Evolutionary conservation across 2,329 filamentous ascomycete species (phyloP), one percentile per base, ranked within the genome.

Genomic region (Cylindrodendrum hubeiense): DNA sequence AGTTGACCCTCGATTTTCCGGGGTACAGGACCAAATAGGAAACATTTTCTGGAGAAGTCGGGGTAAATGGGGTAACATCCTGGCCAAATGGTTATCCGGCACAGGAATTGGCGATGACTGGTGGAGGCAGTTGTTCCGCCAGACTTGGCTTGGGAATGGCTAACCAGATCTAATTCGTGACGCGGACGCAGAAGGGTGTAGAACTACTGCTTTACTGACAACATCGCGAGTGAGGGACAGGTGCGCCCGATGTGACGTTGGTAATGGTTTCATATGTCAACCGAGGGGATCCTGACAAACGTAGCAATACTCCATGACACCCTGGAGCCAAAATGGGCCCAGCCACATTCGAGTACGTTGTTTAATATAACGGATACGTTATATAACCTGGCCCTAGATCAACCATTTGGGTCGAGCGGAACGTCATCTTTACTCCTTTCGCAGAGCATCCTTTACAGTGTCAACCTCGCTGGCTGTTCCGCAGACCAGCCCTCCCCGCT

Each of bases 401-500:
- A n/a, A n/a, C n/a, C n/a, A n/a, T n/a, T n/a, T n/a, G n/a, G n/a
- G n/a, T 12, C 9, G 28, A 8, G 8, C 9, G 12, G 28, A 21
- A 22, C 9, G 19, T 44, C 34, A 49, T 28, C 17, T 37, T 63
- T 12, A 52, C 41, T 47, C 15, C 34, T 12, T 43, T 34, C 4
- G 37, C 47, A 74, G 47, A 10, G 70, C 68, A 52, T 68, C 57
- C 56, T 68, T 74, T 3, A 76, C 81, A 39, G 70, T 71, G 4
- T 82, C 81, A 0, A 88, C 85, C 57, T 87, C 86, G n/a, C 80
- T 79, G 2, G 68, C 71, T 3, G 81, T 86, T 1, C 86, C 86
- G 63, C 85, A 88, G 0, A 87, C 74, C 56, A 89, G 52, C 0
- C 85, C 86, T 0, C 79, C 86, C 24, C 81, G 80, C 68, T 88